Percentiles rank a stretch among this genome's conserved stretches.
Evolutionary conservation across 768 basidiomycete genomes (phyloP).

Genomic region (Mrakia hoshinonis): DNA sequence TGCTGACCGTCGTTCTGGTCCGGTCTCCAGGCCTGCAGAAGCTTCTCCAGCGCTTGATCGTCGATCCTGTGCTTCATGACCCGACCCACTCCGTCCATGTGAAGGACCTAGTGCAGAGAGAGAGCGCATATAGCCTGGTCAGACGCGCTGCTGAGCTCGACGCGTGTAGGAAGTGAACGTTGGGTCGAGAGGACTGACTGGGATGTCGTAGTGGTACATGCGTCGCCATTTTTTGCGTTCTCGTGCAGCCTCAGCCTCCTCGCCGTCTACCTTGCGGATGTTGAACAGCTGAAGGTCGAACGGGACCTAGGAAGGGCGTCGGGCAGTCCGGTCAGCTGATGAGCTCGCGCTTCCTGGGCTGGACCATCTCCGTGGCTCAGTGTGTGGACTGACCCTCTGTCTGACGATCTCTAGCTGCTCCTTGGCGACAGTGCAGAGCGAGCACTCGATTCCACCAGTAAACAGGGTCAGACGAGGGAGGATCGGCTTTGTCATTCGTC

Average conservation of each 20-base stretch:
- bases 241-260: not conserved
- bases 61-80: constrained; percentile 11
- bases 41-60: not conserved
- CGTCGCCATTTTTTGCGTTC: constrained; percentile 20
- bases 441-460: constrained; percentile 20
- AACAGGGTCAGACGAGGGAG: constrained; percentile 3
- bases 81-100: not conserved
- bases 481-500: not conserved
- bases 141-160: not conserved
- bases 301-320: not conserved
- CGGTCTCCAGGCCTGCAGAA: constrained; percentile 11
- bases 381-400: not conserved
- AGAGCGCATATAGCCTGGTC: not conserved
- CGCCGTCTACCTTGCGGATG: constrained; percentile 2
- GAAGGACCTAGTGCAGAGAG: not conserved
- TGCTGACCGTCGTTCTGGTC: not conserved
- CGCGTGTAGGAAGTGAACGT: not conserved
- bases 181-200: not conserved
- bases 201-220: constrained; percentile 15
- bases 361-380: too few species aligned
- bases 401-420: constrained; percentile 1
- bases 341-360: not conserved
- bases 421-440: constrained; percentile 17
- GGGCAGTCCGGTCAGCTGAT: not conserved
- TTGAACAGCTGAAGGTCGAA: constrained; percentile 17